Conservation (phyloP, 2,329 filamentous ascomycete species). For the Parasarocladium wereldwijsianum region DNA sequence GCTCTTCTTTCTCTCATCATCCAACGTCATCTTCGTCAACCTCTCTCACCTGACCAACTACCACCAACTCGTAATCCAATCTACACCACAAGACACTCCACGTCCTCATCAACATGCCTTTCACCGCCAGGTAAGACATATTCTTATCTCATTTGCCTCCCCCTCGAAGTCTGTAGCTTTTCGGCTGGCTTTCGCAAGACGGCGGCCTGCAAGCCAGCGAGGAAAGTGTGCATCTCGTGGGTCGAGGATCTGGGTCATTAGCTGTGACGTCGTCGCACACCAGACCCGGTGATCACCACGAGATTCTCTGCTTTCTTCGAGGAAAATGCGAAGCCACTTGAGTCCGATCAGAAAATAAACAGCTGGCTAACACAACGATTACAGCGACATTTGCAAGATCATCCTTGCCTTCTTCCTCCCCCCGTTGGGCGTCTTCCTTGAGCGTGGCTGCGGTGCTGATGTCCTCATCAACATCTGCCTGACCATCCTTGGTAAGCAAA, state of each 20-base stretch:
- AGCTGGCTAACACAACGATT: conserved; percentile 5
- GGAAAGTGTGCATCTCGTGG: too few relatives aligned
- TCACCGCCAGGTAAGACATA: conserved; percentile 39
- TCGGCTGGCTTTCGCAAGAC: too few relatives aligned
- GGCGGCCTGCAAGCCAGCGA: too few relatives aligned
- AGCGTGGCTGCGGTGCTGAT: conserved; percentile 77
- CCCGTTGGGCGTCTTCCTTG: conserved; percentile 84
- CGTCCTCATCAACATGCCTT: conserved; percentile 31
- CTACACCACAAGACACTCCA: conserved; percentile 3
- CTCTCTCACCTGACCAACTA: background rate
- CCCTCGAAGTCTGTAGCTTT: too few relatives aligned
- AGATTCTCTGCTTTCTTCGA: conserved; percentile 2
- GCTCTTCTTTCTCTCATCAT: conserved; percentile 1
- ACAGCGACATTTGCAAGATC: conserved; percentile 48
- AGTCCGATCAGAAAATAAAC: too few relatives aligned
- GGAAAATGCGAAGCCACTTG: too few relatives aligned
- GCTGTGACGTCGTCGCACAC: conserved; percentile 7
- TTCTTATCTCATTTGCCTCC: conserved; percentile 1
- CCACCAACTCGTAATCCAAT: conserved; percentile 1
- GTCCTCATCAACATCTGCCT: conserved; percentile 86
- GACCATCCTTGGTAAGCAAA: conserved; percentile 49
- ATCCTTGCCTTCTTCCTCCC: conserved; percentile 82
- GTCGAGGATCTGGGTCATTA: background rate
- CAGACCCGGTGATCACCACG: background rate
- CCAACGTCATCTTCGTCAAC: conserved; percentile 1